Evolutionary conservation across 2,329 filamentous ascomycete genomes (phyloP), one percentile per base, ranked within the genome.

Genomic region (Setomelanomma holmii): DNA sequence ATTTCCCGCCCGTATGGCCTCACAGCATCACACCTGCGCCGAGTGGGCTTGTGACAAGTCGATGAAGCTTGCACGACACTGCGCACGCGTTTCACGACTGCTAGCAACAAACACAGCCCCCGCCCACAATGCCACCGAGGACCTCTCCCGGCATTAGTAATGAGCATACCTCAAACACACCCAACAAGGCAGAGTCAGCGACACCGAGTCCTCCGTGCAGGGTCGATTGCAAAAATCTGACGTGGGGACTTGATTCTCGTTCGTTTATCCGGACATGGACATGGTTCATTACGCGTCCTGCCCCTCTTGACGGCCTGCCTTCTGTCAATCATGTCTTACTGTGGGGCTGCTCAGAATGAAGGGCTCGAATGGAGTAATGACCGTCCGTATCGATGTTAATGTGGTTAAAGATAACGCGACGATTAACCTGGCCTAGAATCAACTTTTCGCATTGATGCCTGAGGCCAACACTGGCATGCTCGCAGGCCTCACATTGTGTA

Each of bases 171-270:
- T 20, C 5, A 23, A 11, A 11, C 16, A 17, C 22, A 21, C 16
- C 27, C 10, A 35, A 35, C 42, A 36, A 45, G 42, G 42, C 42
- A 45, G 42, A 45, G 14, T 45, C 17, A 5, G 22, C 21, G 21
- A 14, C 17, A n/a, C 14, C 21, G 14, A 12, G 21, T 24, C 20
- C 8, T 12, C 21, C 10, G 14, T 24, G 11, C 12, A n/a, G 39
- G 20, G 22, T 22, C 20, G 21, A 24, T 16, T 24, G 21, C 39
- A 40, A 12, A n/a, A 40, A 12, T 20, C 14, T 22, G 36, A 40
- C 36, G 14, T 20, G 6, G 17, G 17, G 16, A 20, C 19, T 40
- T 14, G 36, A 12, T 24, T 14, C 17, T n/a, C 17, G 20, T 5
- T 41, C 21, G 11, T 24, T 17, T 21, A 5, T 41, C 39, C 21